Evolutionary conservation across 1,284 basidiomycete genomes (phyloP), one percentile per base, ranked within the genome.

Genomic region (Tilletia walkeri): DNA sequence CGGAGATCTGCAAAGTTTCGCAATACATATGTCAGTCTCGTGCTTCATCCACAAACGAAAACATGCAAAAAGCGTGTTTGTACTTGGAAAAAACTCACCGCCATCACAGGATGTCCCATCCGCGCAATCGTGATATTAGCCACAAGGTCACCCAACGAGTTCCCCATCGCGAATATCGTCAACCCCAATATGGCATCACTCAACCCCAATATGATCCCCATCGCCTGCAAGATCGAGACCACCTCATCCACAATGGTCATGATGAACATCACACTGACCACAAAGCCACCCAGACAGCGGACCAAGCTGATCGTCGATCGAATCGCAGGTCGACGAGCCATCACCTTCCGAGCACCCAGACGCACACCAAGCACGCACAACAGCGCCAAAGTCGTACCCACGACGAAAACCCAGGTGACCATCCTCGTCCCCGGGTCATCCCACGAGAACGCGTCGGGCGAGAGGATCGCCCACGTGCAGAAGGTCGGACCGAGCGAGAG

Each of bases 141-240:
- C 2, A 99, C 95, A 20, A 98, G 88, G 84, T 99, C 95, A 0
- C 95, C 95, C 6, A 97, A 88, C 41, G 92, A 95, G 85, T 98
- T 98, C 30, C 95, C 95, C 45, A 97, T 88, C 0, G 95, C 95
- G 80, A 99, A 99, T 74, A 99, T 90, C 0, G 95, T 98, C 66
- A 98, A 86, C 2, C 95, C 95, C 68, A 99, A 91, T 80, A 99
- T 66, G 36, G 95, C 95, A 82, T 98, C 93, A n/a, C 92, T 94
- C 34, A 99, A 87, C 0, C 95, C 94, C 77, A 96, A 91, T 70
- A 98, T 92, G 84, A 91, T 89, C 18, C 95, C 95, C 77, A 96
- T 91, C 0, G 93, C 91, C 90, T 95, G 79, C 2, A 79, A 66
- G 70, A 79, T 76, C n/a, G 74, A 74, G 1, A 82, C 80, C 0